Conservation (phyloP, 2,329 filamentous ascomycete genomes). For the Capronia coronata region DNA sequence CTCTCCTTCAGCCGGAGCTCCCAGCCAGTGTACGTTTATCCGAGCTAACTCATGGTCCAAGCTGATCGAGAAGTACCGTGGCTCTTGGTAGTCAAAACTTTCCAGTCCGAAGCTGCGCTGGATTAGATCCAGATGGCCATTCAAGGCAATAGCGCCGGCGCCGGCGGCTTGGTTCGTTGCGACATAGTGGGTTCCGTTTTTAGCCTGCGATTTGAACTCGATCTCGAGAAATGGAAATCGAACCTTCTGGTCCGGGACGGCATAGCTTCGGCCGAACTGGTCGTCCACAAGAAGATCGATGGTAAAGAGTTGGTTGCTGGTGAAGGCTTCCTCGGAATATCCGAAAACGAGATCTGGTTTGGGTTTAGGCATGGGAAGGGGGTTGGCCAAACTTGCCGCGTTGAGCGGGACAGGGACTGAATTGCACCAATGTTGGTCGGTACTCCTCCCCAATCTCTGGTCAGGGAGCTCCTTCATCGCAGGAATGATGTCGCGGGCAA, state of each 20-base stretch:
- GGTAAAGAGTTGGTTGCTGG: conserved; percentile 5
- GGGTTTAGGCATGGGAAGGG: conserved; percentile 13
- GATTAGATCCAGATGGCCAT: conserved; percentile 18
- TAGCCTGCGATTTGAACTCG: conserved; percentile 20
- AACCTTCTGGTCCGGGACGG: conserved; percentile 13
- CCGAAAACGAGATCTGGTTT: conserved; percentile 20
- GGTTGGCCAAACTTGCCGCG: background rate
- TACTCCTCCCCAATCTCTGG: conserved; percentile 3
- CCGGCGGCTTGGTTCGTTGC: conserved; percentile 19
- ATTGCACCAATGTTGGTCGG: conserved; percentile 13
- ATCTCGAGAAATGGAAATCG: conserved; percentile 18
- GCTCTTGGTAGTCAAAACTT: conserved; percentile 15
- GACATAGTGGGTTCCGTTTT: conserved; percentile 15
- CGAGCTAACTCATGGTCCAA: conserved; percentile 14
- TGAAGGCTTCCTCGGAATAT: conserved; percentile 21
- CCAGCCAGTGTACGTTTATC: conserved; percentile 23
- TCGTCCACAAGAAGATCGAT: conserved; percentile 18
- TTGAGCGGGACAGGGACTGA: conserved; percentile 17
- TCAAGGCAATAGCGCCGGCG: conserved; percentile 15
- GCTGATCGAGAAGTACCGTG: conserved; percentile 20
- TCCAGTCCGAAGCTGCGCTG: conserved; percentile 8
- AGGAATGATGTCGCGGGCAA: conserved; percentile 10
- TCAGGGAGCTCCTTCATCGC: conserved; percentile 10
- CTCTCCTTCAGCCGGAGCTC: conserved; percentile 8
- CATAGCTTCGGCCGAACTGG: conserved; percentile 16